phyloP scores from a whole-genome alignment of 208 protist species.

The Wallacemonas sp. region DNA sequence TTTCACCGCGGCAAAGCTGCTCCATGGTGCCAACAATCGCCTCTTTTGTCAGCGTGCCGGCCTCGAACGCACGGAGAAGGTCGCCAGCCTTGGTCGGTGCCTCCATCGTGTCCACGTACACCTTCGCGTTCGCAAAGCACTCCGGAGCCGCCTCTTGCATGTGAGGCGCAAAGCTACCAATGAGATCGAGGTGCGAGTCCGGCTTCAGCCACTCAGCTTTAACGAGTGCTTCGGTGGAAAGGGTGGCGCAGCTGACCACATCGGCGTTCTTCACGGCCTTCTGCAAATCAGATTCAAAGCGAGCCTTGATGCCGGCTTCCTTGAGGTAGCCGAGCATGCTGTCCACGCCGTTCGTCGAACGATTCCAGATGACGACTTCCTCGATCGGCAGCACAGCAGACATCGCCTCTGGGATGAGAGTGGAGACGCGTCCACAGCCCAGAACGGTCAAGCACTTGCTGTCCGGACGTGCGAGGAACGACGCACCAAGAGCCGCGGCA shows the following conservation, averaged over 20 bases:
- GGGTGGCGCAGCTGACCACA: conserved; percentile 5
- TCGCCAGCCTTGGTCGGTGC: conserved; percentile 12
- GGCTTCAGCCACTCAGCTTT: conserved; percentile 10
- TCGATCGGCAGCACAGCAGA: conserved; percentile 1
- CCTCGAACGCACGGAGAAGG: conserved; percentile 14
- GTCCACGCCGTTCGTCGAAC: background rate
- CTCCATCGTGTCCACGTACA: conserved; percentile 9
- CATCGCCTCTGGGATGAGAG: conserved; percentile 5
- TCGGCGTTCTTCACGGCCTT: background rate
- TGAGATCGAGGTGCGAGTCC: conserved; percentile 7
- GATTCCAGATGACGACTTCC: conserved; percentile 6
- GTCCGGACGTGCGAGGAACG: conserved; percentile 7
- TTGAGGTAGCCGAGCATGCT: background rate
- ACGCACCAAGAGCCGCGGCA: conserved; percentile 9
- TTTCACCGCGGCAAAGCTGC: conserved; percentile 5
- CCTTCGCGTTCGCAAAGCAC: conserved; percentile 6
- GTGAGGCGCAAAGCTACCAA: conserved; percentile 8
- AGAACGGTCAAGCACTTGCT: conserved; percentile 1
- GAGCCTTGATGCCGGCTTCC: background rate
- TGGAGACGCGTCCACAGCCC: conserved; percentile 8
- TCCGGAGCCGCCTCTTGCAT: conserved; percentile 5
- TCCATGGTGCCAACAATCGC: conserved; percentile 1
- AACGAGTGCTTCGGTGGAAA: background rate
- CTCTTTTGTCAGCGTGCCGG: conserved; percentile 12
- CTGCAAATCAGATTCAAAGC: background rate